These are phyloP conservation scores for Acacia acuminata DNA, from an alignment of 306 rosid species.

Conservation along the genomic window DNA sequence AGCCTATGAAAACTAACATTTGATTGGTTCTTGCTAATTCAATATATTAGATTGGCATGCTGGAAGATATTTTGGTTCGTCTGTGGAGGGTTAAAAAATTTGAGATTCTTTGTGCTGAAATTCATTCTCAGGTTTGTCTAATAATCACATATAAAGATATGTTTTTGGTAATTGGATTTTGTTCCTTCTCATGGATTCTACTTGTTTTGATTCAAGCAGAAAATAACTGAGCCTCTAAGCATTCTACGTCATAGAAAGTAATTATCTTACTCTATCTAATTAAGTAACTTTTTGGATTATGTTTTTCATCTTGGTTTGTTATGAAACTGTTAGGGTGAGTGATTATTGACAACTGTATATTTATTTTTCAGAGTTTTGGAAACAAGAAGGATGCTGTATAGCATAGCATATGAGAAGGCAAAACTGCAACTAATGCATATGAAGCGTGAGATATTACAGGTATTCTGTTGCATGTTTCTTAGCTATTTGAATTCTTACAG, in stretches of 20 bases:
- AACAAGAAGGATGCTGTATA: constrained; percentile 53
- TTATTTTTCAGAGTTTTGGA: constrained; percentile 59
- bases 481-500: constrained; percentile 26
- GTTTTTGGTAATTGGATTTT: not conserved
- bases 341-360: constrained; percentile 31
- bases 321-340: constrained; percentile 23
- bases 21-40: not conserved
- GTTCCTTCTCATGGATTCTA: constrained; percentile 34
- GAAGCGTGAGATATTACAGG: constrained; percentile 69
- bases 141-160: constrained; percentile 24
- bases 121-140: constrained; percentile 75
- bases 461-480: constrained; percentile 38
- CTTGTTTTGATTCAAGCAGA: constrained; percentile 46
- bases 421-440: constrained; percentile 61
- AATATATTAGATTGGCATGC: constrained; percentile 56
- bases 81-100: constrained; percentile 58
- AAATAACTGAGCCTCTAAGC: constrained; percentile 33
- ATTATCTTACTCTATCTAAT: constrained; percentile 25
- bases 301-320: constrained; percentile 24
- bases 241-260: constrained; percentile 64
- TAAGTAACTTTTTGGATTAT: constrained; percentile 18
- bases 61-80: constrained; percentile 68
- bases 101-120: constrained; percentile 61
- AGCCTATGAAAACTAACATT: constrained; percentile 4
- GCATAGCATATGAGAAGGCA: constrained; percentile 65